These are phyloP conservation scores for Clavispora phyllophila DNA, from an alignment of 805 yeast genomes.

Conservation along the genomic window DNA sequence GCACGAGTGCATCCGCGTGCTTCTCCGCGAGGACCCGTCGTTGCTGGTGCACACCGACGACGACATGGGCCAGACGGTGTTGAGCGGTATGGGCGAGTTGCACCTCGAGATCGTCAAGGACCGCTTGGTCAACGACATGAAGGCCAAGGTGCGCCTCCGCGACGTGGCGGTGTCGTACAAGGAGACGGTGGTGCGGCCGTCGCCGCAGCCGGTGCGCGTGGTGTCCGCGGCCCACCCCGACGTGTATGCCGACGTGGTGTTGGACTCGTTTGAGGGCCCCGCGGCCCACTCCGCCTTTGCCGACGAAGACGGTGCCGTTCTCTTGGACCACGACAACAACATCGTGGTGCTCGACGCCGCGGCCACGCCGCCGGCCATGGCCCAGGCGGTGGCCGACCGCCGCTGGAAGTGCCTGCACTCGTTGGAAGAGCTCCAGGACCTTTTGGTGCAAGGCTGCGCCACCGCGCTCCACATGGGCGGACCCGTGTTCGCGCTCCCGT, in stretches of 20 bases:
- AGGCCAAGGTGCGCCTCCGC: conserved; percentile 76
- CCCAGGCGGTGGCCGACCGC: conserved; percentile 22
- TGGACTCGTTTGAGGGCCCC: conserved; percentile 36
- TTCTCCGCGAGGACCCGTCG: conserved; percentile 90
- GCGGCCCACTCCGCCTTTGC: conserved; percentile 27
- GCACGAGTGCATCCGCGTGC: conserved; percentile 59
- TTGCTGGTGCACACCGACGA: conserved; percentile 66
- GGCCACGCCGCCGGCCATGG: conserved; percentile 25
- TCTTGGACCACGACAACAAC: conserved; percentile 46
- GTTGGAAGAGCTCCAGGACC: conserved; percentile 47
- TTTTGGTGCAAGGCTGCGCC: conserved; percentile 52
- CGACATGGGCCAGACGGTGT: conserved; percentile 81
- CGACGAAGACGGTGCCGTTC: conserved; percentile 36
- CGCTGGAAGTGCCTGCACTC: conserved; percentile 48
- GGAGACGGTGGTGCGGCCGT: conserved; percentile 47
- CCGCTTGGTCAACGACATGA: conserved; percentile 72
- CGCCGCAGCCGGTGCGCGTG: conserved; percentile 14
- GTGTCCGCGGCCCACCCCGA: conserved; percentile 16
- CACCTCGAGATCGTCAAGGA: conserved; percentile 87
- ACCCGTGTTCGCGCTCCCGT: conserved; percentile 47
- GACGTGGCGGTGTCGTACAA: conserved; percentile 86
- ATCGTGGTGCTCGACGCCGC: conserved; percentile 31
- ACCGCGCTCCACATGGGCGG: conserved; percentile 70
- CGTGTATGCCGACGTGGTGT: conserved; percentile 20
- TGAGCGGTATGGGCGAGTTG: conserved; percentile 96